Evolutionary conservation across 192 early-diverging fungal genomes (phyloP).

Genomic region (Rhizophagus sp.): DNA sequence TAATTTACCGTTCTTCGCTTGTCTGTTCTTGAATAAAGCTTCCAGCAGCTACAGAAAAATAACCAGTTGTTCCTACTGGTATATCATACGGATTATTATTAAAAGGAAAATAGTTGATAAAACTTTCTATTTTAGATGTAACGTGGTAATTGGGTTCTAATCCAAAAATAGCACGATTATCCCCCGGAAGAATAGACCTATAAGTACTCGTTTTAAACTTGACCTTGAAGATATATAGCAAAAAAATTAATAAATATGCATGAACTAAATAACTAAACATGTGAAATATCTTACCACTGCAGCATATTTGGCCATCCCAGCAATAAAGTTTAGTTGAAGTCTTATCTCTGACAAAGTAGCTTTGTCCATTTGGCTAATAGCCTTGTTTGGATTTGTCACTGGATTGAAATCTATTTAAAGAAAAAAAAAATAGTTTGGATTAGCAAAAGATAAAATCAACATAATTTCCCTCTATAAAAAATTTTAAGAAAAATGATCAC

Average conservation of each 20-base stretch:
- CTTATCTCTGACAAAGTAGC: background rate
- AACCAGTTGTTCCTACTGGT: background rate
- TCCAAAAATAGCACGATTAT: background rate
- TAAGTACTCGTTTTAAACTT: background rate
- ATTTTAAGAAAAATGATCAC: no score
- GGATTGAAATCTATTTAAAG: background rate
- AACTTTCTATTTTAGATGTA: background rate
- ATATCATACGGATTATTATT: background rate
- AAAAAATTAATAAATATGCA: background rate
- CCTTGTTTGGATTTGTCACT: background rate
- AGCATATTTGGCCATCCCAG: background rate
- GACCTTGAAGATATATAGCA: background rate
- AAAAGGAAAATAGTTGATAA: slow-evolving; percentile 1
- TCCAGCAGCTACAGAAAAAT: slow-evolving; percentile 16
- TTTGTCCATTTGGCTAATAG: background rate
- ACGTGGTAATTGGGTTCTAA: background rate
- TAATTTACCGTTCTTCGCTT: no score
- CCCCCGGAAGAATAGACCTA: background rate
- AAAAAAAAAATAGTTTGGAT: background rate
- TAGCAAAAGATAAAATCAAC: no score
- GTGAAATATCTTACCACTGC: background rate
- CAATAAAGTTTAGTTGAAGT: background rate
- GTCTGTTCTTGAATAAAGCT: slow-evolving; percentile 5
- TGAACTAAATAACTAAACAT: background rate
- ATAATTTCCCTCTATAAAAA: no score